These are phyloP conservation scores for Colletotrichum euphorbiae DNA, from an alignment of 2,329 filamentous ascomycete genomes.

Conservation along the genomic window DNA sequence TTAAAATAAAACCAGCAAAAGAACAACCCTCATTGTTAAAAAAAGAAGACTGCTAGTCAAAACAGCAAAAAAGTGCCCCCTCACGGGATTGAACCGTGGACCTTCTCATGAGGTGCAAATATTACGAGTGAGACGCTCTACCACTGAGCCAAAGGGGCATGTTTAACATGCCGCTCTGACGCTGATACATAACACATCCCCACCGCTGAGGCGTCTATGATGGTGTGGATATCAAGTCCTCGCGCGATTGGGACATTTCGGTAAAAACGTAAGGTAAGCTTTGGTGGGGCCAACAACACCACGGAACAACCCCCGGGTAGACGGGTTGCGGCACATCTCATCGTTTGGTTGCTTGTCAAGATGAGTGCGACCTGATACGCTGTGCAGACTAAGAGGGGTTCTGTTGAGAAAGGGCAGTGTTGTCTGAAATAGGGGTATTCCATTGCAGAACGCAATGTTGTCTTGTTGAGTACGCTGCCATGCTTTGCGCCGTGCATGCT, in stretches of 20 bases:
- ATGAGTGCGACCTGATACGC: neutral
- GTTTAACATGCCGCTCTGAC: no score
- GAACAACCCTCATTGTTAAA: no score
- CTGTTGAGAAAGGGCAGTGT: neutral
- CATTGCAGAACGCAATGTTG: neutral
- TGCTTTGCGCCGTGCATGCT: conserved; percentile 5
- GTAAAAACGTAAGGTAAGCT: neutral
- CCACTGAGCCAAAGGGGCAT: conserved; percentile 37
- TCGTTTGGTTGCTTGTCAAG: no score
- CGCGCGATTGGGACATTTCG: neutral
- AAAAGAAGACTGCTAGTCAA: no score
- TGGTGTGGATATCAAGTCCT: conserved; percentile 1
- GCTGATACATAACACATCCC: neutral
- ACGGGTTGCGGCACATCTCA: no score
- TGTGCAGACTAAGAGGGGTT: neutral
- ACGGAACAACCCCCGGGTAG: no score
- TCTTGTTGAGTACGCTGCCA: neutral
- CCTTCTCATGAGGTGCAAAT: conserved; percentile 24
- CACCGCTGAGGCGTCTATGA: neutral
- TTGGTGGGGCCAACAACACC: neutral
- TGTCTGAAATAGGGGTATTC: neutral
- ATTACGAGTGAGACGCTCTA: conserved; percentile 39
- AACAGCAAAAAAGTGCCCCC: conserved; percentile 19
- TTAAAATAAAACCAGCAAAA: no score
- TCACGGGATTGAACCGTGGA: conserved; percentile 39